Percentiles rank a stretch among this genome's conserved stretches.
phyloP scores from a whole-genome alignment of 2,329 filamentous ascomycete genomes.

The Claviceps spartinae region DNA sequence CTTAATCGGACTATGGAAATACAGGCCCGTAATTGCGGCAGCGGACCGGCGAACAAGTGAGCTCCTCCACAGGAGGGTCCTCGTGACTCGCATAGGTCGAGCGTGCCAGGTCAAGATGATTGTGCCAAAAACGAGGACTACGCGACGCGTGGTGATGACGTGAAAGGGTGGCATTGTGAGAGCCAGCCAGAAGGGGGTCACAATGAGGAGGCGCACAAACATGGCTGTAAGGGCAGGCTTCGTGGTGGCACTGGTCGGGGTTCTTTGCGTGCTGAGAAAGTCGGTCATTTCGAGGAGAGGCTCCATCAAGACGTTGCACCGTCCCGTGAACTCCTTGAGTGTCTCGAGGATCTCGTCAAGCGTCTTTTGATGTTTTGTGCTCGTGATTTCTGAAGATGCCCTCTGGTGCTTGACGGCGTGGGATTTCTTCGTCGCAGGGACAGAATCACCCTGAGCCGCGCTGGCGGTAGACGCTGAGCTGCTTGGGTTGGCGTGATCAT shows the following conservation, averaged over 20 bases:
- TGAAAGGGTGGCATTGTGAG: slow-evolving; percentile 71
- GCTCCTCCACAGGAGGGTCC: slow-evolving; percentile 85
- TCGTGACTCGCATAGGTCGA: slow-evolving; percentile 67
- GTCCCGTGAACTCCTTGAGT: slow-evolving; percentile 74
- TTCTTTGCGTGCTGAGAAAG: slow-evolving; percentile 82
- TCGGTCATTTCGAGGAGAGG: slow-evolving; percentile 82
- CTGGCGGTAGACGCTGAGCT: slow-evolving; percentile 8
- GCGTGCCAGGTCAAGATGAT: slow-evolving; percentile 86
- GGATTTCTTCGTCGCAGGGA: slow-evolving; percentile 13
- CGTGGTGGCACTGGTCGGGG: slow-evolving; percentile 81
- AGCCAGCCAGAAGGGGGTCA: slow-evolving; percentile 77
- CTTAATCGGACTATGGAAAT: slow-evolving; percentile 43
- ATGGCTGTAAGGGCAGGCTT: slow-evolving; percentile 78
- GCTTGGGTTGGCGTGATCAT: slow-evolving; percentile 13
- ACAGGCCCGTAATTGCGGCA: slow-evolving; percentile 65
- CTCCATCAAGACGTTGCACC: slow-evolving; percentile 85
- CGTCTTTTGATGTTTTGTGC: slow-evolving; percentile 76
- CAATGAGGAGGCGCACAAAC: slow-evolving; percentile 75
- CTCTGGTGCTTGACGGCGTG: slow-evolving; percentile 25
- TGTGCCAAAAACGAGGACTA: slow-evolving; percentile 77
- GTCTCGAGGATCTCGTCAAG: slow-evolving; percentile 95
- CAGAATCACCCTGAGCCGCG: slow-evolving; percentile 12
- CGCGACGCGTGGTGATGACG: slow-evolving; percentile 74
- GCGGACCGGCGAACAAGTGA: slow-evolving; percentile 55
- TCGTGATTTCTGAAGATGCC: slow-evolving; percentile 43